These are phyloP conservation scores for Hypsizygus marmoreus DNA, from an alignment of 768 basidiomycete species.

Conservation along the genomic window DNA sequence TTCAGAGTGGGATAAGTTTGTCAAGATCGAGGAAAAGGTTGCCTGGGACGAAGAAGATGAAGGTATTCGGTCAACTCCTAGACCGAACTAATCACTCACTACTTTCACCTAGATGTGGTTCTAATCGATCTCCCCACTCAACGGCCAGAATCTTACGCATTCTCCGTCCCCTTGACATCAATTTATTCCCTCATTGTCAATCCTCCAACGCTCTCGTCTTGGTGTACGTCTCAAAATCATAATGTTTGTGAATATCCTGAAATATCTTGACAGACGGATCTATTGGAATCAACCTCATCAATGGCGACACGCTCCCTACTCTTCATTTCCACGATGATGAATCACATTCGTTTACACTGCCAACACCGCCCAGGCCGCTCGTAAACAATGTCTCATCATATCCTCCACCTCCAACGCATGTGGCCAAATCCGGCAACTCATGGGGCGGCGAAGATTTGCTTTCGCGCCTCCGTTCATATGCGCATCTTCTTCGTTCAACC, in stretches of 20 bases:
- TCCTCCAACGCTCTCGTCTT: conserved; percentile 81
- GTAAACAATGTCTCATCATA: conserved; percentile 52
- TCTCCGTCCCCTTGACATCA: conserved; percentile 88
- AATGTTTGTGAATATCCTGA: conserved; percentile 10
- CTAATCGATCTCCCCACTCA: conserved; percentile 84
- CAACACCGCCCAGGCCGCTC: conserved; percentile 39
- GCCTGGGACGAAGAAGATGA: conserved; percentile 67
- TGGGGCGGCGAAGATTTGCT: conserved; percentile 93
- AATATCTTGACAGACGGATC: conserved; percentile 65
- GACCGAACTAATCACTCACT: not conserved
- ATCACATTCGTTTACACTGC: conserved; percentile 72
- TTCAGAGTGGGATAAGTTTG: conserved; percentile 88
- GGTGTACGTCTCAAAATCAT: conserved; percentile 52
- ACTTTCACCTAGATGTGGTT: conserved; percentile 61
- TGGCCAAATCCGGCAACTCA: conserved; percentile 47
- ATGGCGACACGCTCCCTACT: conserved; percentile 82
- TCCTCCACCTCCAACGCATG: conserved; percentile 57
- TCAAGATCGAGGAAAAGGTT: conserved; percentile 75
- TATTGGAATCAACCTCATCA: conserved; percentile 85
- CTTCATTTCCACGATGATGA: conserved; percentile 98
- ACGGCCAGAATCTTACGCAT: conserved; percentile 89
- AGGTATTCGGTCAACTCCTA: conserved; percentile 43
- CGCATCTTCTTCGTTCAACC: conserved; percentile 81
- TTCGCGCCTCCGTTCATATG: conserved; percentile 71
- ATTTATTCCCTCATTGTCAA: conserved; percentile 89